Evolutionary conservation across 495 filamentous ascomycete species (phyloP), one percentile per base, ranked within the genome.

Genomic region (Annulohypoxylon stygium): DNA sequence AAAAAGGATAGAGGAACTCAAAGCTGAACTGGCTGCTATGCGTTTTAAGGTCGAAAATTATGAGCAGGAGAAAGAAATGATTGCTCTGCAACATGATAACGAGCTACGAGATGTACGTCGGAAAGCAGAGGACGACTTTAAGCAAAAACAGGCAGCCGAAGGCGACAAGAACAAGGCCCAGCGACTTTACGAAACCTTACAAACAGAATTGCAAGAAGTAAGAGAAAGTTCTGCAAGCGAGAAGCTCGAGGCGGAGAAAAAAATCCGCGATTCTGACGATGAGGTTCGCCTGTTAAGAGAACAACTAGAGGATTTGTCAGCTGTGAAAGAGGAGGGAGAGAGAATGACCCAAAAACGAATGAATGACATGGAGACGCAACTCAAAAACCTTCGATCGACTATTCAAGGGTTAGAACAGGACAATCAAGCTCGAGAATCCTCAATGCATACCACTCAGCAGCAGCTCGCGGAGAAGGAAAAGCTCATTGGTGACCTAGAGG

Each of bases 1-100:
- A 36, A 78, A 70, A 11, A 81, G 80, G 34, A 81, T 87, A 68
- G 85, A 88, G 61, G 86, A 87, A 72, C 79, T 88, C 34, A 88
- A 87, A 71, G 86, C 86, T 36, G 87, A 88, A 53, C 70, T 87
- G 5, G 86, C 84, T 48, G 87, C 83, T 0, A 77, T 88, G 59
- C 82, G 81, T n/a, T 88, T 87, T 70, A 84, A 82, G 7, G 79
- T 87, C 25, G 84, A 80, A 86, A 95, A 76, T 84, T 83, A 93
- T 69, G 94, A 93, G 70, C 93, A 97, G 62, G 96, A 98, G 78
- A 90, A 93, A 70, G 95, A 97, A 45, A 83, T 97, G 54, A 81
- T 89, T 59, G 86, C 85, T 2, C 81, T 97, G 10, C 88, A 91
- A 61, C 90, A 93, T 75, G 93, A 97, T 63, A 92, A 93, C 73